Evolutionary conservation across 2,329 filamentous ascomycete genomes (phyloP).

Genomic region (Didymella pinodella): DNA sequence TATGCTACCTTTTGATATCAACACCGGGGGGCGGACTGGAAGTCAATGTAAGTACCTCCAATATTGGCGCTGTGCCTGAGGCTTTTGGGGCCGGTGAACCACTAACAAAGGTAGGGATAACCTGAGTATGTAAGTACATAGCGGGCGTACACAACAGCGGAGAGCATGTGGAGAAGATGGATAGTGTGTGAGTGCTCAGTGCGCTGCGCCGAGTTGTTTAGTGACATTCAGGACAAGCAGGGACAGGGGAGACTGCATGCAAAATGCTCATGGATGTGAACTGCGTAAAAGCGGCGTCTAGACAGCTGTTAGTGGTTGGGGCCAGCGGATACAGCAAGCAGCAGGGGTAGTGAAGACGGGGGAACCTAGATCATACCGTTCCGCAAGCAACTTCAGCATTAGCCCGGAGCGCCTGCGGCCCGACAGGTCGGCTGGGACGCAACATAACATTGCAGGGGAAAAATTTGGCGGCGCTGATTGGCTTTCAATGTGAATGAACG

Average conservation of each 20-base stretch:
- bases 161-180: conserved; percentile 50
- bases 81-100: conserved; percentile 38
- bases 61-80: conserved; percentile 25
- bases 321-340: conserved; percentile 22
- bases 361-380: conserved; percentile 31
- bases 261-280: conserved; percentile 26
- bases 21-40: conserved; percentile 10
- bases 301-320: conserved; percentile 38
- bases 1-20: conserved; percentile 38
- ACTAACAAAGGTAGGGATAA: conserved; percentile 45
- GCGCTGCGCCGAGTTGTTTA: conserved; percentile 37
- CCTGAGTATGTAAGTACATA: conserved; percentile 44
- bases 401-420: conserved; percentile 32
- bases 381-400: conserved; percentile 37
- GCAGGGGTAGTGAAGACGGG: conserved; percentile 31
- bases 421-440: conserved; percentile 41
- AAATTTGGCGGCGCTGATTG: conserved; percentile 33
- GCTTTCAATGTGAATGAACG: conserved; percentile 39
- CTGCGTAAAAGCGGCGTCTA: conserved; percentile 27
- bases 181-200: conserved; percentile 48
- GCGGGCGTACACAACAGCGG: conserved; percentile 40
- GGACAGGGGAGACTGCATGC: conserved; percentile 40
- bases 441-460: conserved; percentile 45
- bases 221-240: conserved; percentile 36
- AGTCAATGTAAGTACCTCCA: conserved; percentile 18